Percentiles rank a stretch among this genome's conserved stretches.
Conservation (phyloP, 2,329 filamentous ascomycete genomes). For the Penicillium sp. region DNA sequence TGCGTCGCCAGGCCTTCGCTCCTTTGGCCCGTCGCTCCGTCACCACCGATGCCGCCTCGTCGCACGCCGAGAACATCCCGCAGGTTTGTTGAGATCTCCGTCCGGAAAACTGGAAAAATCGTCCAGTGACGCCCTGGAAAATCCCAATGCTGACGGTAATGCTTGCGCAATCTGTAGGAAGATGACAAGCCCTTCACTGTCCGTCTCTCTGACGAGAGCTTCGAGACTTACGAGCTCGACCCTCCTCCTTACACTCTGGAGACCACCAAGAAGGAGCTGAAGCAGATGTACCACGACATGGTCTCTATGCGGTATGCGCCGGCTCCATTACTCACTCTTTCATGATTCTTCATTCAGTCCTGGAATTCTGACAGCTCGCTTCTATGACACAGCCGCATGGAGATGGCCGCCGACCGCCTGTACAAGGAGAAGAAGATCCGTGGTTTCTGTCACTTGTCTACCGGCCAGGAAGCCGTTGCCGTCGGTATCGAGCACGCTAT, state of each 20-base stretch:
- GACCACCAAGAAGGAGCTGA: slow-evolving; percentile 95
- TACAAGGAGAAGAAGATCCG: slow-evolving; percentile 99
- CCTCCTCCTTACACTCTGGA: slow-evolving; percentile 87
- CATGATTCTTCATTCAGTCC: too few relatives aligned
- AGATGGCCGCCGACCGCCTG: slow-evolving; percentile 96
- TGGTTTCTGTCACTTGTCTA: slow-evolving; percentile 98
- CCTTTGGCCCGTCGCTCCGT: slow-evolving; percentile 63
- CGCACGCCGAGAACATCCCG: slow-evolving; percentile 77
- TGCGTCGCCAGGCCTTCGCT: slow-evolving; percentile 45
- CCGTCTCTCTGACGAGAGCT: slow-evolving; percentile 93
- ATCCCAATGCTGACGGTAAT: slow-evolving; percentile 17
- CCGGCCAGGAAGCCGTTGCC: slow-evolving; percentile 94
- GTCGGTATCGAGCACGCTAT: slow-evolving; percentile 96
- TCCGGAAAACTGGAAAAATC: slow-evolving; percentile 17
- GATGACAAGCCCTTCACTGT: slow-evolving; percentile 91
- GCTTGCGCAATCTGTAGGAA: slow-evolving; percentile 51
- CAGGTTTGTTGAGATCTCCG: slow-evolving; percentile 51
- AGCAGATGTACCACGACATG: slow-evolving; percentile 99
- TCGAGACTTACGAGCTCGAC: slow-evolving; percentile 98
- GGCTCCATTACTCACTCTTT: neutral
- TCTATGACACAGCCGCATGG: slow-evolving; percentile 73
- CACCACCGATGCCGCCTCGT: slow-evolving; percentile 90
- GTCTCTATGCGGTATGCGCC: slow-evolving; percentile 73
- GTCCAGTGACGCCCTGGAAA: slow-evolving; percentile 34
- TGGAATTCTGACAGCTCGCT: slow-evolving; percentile 8